These are phyloP conservation scores for Spiromastix sp. DNA, from an alignment of 2,329 filamentous ascomycete species.

Conservation along the genomic window DNA sequence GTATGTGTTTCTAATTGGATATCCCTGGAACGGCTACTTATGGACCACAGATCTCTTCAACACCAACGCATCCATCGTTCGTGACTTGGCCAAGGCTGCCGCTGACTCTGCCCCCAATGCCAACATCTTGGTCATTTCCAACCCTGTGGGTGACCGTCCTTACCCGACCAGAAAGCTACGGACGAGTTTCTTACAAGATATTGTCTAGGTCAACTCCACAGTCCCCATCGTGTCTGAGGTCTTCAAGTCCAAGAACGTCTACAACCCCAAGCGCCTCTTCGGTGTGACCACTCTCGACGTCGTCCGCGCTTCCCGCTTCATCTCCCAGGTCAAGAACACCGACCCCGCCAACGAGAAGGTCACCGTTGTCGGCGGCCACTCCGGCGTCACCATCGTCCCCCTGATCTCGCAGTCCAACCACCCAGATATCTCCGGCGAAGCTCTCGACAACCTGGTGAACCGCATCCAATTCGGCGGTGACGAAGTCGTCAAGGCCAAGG, in stretches of 20 bases:
- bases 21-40: constrained; percentile 4
- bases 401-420: constrained; percentile 91
- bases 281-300: constrained; percentile 99
- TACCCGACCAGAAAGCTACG: background rate
- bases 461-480: constrained; percentile 98
- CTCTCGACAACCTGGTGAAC: constrained; percentile 67
- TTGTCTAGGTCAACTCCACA: constrained; percentile 76
- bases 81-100: constrained; percentile 90
- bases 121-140: constrained; percentile 95
- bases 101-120: constrained; percentile 83
- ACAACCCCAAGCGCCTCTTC: constrained; percentile 98
- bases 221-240: constrained; percentile 96
- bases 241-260: constrained; percentile 90
- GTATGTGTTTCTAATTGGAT: constrained; percentile 31
- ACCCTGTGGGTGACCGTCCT: constrained; percentile 54
- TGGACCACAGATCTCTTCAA: constrained; percentile 79
- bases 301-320: constrained; percentile 95
- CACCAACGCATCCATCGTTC: constrained; percentile 99
- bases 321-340: constrained; percentile 82
- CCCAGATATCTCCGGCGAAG: constrained; percentile 68
- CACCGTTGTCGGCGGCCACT: constrained; percentile 94
- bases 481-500: constrained; percentile 98
- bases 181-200: constrained; percentile 6
- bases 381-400: constrained; percentile 94
- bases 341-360: constrained; percentile 91